A percentile compares a stretch with the other conserved stretches of the same genome.
These are phyloP conservation scores for Zygosaccharomyces pseudobailii DNA, from an alignment of 1,139 yeast genomes.

Conservation along the genomic window DNA sequence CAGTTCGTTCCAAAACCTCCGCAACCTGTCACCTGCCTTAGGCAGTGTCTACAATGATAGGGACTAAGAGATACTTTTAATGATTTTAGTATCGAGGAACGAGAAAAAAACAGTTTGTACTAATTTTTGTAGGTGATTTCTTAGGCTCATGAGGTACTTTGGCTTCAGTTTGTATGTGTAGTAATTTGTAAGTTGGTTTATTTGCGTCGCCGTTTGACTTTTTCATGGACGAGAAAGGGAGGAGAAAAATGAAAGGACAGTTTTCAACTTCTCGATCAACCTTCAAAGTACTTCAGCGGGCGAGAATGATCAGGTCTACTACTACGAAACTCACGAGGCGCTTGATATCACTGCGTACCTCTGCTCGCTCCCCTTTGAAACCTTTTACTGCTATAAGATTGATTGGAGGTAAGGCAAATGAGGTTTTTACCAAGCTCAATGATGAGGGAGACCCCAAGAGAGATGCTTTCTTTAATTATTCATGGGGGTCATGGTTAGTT, in stretches of 20 bases:
- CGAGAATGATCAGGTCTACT: conserved; percentile 7
- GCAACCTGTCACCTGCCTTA: conserved; percentile 18
- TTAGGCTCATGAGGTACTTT: neutral
- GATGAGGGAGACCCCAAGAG: conserved; percentile 67
- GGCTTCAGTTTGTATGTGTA: conserved; percentile 1
- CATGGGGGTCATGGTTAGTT: conserved; percentile 94
- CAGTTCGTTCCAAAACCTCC: conserved; percentile 21
- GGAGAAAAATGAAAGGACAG: neutral
- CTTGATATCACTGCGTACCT: neutral
- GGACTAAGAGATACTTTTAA: conserved; percentile 4
- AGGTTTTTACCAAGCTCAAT: conserved; percentile 45
- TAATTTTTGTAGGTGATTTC: neutral
- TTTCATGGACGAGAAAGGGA: neutral
- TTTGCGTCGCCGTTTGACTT: neutral
- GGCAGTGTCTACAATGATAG: conserved; percentile 10
- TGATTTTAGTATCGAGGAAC: neutral
- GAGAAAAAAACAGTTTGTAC: neutral
- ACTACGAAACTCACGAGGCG: conserved; percentile 2
- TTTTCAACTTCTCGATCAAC: neutral
- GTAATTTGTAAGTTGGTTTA: neutral
- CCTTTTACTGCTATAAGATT: conserved; percentile 11
- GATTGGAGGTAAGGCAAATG: conserved; percentile 28
- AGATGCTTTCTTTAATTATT: conserved; percentile 72
- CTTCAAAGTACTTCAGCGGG: neutral
- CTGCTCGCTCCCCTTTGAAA: conserved; percentile 1